Base-by-base conservation (phyloP, 345 rosid genomes). In the Lepidium sativum region DNA sequence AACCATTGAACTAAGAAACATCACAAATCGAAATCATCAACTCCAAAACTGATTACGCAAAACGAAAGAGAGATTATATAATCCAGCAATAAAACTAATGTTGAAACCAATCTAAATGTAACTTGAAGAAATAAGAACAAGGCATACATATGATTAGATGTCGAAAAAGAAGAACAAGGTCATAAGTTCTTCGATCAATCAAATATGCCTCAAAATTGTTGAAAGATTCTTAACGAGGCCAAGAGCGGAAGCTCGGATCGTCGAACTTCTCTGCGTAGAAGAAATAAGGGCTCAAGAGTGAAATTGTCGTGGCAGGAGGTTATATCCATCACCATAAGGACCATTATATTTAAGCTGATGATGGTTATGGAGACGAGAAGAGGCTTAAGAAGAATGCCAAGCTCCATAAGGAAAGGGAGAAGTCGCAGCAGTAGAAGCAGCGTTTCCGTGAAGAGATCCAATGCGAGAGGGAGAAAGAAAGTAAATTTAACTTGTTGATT, bases 271-370 rank as follows among this genome's bases (percentile, higher is more conserved):
- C 56, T 67, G 48, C 42, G 49, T 3, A 25, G 57, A 32, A 34
- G n/a, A 54, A 70, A 63, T 45, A 62, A 70, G 69, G 75, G 57
- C 54, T 70, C 64, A 38, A 58, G 44, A 21, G 56, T 17, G 62
- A 61, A 44, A 53, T 43, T 48, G 21, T 1, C 57, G 56, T 27
- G 34, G 54, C 54, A 18, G 51, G 27, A 37, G 71, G 45, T 39
- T n/a, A n/a, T n/a, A n/a, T n/a, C n/a, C n/a, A n/a, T n/a, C n/a
- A n/a, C n/a, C n/a, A n/a, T n/a, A n/a, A n/a, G n/a, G n/a, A n/a
- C n/a, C n/a, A n/a, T n/a, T n/a, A n/a, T n/a, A n/a, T n/a, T n/a
- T n/a, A n/a, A n/a, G n/a, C n/a, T n/a, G n/a, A n/a, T n/a, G n/a
- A n/a, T n/a, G n/a, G n/a, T n/a, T n/a, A n/a, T n/a, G n/a, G n/a